These are phyloP conservation scores for Ceratobasidium theobromae DNA, from an alignment of 1,284 basidiomycete species.

Conservation along the genomic window DNA sequence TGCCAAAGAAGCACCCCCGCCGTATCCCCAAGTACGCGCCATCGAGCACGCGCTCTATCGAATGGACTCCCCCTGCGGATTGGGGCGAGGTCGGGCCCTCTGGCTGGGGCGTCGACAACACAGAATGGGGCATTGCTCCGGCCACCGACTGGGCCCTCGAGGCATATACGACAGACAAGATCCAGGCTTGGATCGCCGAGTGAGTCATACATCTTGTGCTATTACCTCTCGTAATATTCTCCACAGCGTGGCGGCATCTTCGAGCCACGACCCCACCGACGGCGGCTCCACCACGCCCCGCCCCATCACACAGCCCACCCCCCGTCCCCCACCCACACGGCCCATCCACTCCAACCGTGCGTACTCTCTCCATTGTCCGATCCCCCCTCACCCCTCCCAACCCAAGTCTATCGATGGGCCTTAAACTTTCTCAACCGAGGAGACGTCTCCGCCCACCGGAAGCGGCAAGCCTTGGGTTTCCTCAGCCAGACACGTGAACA, in stretches of 20 bases:
- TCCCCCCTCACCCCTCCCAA: neutral
- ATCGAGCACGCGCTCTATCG: no score
- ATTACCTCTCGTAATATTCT: neutral
- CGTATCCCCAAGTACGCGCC: neutral
- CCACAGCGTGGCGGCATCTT: constrained; percentile 7
- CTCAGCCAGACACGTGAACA: constrained; percentile 10
- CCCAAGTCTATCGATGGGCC: constrained; percentile 19
- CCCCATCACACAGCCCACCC: no score
- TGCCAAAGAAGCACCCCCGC: no score
- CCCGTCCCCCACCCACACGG: constrained; percentile 12
- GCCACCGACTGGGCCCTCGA: constrained; percentile 16
- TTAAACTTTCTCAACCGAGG: constrained; percentile 1
- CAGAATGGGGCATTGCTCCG: neutral
- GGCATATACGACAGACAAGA: constrained; percentile 6
- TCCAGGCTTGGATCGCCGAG: constrained; percentile 8
- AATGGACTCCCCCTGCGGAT: neutral
- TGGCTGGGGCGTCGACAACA: constrained; percentile 1
- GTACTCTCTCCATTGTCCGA: no score
- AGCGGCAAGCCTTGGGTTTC: constrained; percentile 6
- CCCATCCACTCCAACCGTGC: neutral
- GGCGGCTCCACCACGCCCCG: no score
- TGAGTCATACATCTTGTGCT: neutral
- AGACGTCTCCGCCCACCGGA: constrained; percentile 15
- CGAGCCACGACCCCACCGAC: no score
- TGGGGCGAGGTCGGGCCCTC: constrained; percentile 7